phyloP scores from a whole-genome alignment of 2,329 filamentous ascomycete species.

The Colletotrichum tofieldiae region DNA sequence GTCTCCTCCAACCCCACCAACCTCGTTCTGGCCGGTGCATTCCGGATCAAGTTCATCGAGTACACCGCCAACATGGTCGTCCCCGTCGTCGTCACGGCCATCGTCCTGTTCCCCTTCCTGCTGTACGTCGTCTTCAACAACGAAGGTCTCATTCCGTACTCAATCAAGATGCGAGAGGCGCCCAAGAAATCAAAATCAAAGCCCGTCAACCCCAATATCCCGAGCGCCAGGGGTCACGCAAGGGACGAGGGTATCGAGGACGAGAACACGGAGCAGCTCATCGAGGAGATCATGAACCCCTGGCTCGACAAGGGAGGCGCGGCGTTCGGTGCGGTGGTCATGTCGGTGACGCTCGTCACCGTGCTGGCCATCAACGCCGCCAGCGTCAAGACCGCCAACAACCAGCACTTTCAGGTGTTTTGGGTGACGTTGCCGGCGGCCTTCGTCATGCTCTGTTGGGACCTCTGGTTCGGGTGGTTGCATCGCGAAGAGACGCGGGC shows the following conservation, averaged over 20 bases:
- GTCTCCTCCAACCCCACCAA: conserved; percentile 87
- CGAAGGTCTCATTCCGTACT: conserved; percentile 73
- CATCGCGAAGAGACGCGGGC: conserved; percentile 74
- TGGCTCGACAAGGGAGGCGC: conserved; percentile 79
- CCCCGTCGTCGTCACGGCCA: conserved; percentile 77
- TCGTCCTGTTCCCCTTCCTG: conserved; percentile 79
- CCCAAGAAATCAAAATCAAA: conserved; percentile 70
- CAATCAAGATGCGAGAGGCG: conserved; percentile 79
- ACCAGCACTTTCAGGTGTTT: conserved; percentile 67
- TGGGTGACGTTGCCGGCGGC: conserved; percentile 80
- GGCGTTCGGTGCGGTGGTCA: conserved; percentile 74
- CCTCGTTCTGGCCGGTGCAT: conserved; percentile 80
- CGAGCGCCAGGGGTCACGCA: conserved; percentile 70
- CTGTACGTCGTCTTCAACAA: conserved; percentile 79
- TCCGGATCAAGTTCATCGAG: conserved; percentile 79
- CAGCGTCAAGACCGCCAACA: conserved; percentile 63
- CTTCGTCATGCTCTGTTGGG: conserved; percentile 78
- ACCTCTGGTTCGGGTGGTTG: conserved; percentile 75
- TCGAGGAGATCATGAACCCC: conserved; percentile 84
- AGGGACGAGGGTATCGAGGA: conserved; percentile 43
- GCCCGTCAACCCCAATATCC: conserved; percentile 82
- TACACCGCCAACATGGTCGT: conserved; percentile 87
- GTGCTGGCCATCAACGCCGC: conserved; percentile 77
- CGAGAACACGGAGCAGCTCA: conserved; percentile 62
- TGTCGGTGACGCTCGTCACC: conserved; percentile 77